Evolutionary conservation across 768 basidiomycete species (phyloP).

Genomic region (Asterophora parasitica): DNA sequence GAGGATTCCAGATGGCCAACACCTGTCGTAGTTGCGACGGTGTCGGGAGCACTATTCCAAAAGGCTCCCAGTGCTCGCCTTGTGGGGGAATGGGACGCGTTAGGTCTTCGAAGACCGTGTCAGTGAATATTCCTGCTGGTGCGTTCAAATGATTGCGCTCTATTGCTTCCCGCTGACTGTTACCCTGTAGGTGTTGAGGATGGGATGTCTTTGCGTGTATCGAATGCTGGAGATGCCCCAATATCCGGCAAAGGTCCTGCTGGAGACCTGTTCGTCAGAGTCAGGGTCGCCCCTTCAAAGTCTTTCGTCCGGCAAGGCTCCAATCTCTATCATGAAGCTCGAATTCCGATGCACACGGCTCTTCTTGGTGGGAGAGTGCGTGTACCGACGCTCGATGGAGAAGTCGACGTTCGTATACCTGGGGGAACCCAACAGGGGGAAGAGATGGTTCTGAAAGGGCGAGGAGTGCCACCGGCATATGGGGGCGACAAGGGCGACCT

Average conservation of each 20-base stretch:
- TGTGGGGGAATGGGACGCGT: slow-evolving; percentile 91
- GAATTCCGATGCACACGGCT: slow-evolving; percentile 87
- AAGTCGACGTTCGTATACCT: slow-evolving; percentile 91
- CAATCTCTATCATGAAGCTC: slow-evolving; percentile 85
- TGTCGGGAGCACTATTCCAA: slow-evolving; percentile 74
- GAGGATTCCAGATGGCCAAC: slow-evolving; percentile 95
- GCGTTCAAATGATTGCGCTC: slow-evolving; percentile 24
- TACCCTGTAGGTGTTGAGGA: slow-evolving; percentile 76
- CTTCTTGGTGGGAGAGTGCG: slow-evolving; percentile 90
- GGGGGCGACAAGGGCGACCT: slow-evolving; percentile 71
- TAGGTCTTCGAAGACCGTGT: slow-evolving; percentile 68
- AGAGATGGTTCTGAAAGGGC: slow-evolving; percentile 89
- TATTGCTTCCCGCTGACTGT: slow-evolving; percentile 5
- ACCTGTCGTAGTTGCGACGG: slow-evolving; percentile 85
- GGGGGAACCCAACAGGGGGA: slow-evolving; percentile 94
- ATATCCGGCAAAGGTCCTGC: slow-evolving; percentile 68
- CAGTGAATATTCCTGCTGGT: slow-evolving; percentile 86
- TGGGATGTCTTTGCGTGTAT: slow-evolving; percentile 84
- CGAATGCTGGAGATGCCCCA: slow-evolving; percentile 80
- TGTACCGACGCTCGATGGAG: slow-evolving; percentile 92
- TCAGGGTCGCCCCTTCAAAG: slow-evolving; percentile 80
- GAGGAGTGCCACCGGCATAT: slow-evolving; percentile 69
- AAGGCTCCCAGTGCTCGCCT: slow-evolving; percentile 66
- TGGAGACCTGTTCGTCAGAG: slow-evolving; percentile 85
- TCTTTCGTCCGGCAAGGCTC: slow-evolving; percentile 86